Conservation (phyloP, 768 basidiomycete genomes). For the Hirschioporus abietinus region DNA sequence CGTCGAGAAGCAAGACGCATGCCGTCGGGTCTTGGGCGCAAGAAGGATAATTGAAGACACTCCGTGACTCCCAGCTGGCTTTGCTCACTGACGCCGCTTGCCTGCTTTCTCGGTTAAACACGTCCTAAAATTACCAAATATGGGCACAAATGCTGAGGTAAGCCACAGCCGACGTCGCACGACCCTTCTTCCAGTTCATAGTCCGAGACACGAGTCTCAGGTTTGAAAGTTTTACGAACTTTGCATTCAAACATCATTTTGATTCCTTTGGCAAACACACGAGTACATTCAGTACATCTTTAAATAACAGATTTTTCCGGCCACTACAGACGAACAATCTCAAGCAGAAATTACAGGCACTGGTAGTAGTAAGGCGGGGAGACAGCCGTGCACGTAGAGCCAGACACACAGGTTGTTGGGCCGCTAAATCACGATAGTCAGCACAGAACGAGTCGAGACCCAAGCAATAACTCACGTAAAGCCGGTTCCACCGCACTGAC, state of each 20-base stretch:
- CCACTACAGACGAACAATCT: not conserved
- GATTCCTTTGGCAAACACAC: not conserved
- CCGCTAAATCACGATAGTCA: conserved; percentile 8
- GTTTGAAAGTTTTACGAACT: not conserved
- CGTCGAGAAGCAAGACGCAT: not conserved
- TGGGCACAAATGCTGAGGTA: not conserved
- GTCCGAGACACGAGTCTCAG: conserved; percentile 1
- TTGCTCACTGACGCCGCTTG: not conserved
- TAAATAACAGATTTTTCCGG: not conserved
- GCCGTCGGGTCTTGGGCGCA: not conserved
- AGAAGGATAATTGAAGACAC: not conserved
- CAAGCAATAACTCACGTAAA: conserved; percentile 8
- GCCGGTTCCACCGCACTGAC: conserved; percentile 15
- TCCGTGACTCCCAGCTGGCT: not conserved
- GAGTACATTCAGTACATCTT: not conserved
- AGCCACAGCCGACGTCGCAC: not conserved
- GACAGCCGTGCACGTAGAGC: conserved; percentile 12
- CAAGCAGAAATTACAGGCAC: conserved; percentile 2
- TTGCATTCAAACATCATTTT: not conserved
- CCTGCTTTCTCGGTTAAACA: not conserved
- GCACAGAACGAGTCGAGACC: not conserved
- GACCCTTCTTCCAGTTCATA: not conserved
- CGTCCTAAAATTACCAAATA: not conserved
- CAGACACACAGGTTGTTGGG: conserved; percentile 11
- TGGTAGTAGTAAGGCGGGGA: conserved; percentile 14